A percentile compares a stretch with the other conserved stretches of the same genome.
Conservation (phyloP, 176 grass and related monocot species). For the Elymus sibiricus region DNA sequence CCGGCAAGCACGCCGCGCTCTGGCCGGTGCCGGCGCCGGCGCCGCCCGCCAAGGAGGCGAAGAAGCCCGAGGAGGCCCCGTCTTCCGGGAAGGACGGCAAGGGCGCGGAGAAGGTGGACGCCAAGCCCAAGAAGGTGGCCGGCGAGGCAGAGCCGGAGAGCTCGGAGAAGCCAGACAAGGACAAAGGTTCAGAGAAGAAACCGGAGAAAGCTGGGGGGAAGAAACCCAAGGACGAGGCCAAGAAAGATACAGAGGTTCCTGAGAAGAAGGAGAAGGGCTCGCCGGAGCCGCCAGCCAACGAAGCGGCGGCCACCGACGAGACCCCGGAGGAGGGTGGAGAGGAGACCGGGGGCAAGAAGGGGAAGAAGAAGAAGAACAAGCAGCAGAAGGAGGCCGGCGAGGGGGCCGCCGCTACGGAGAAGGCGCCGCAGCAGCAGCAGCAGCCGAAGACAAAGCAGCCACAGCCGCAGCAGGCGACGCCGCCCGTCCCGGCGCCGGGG, state of each 20-base stretch:
- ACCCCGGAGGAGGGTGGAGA: conserved; percentile 9
- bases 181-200: conserved; percentile 19
- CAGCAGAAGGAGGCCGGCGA: conserved; percentile 18
- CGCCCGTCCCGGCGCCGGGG: not conserved
- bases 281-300: conserved; percentile 8
- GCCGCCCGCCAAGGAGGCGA: not conserved
- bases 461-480: not conserved
- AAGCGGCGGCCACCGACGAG: not conserved
- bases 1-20: conserved; percentile 56
- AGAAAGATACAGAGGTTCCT: conserved; percentile 7
- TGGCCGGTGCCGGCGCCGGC: conserved; percentile 44
- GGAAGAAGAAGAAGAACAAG: conserved; percentile 54
- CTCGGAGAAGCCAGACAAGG: conserved; percentile 29
- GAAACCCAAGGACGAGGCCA: conserved; percentile 8
- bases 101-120: conserved; percentile 9
- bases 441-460: not conserved
- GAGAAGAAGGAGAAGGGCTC: conserved; percentile 34
- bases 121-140: conserved; percentile 23
- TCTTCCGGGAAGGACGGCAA: not conserved
- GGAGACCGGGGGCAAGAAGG: conserved; percentile 41
- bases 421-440: not conserved
- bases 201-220: conserved; percentile 25
- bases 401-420: not conserved
- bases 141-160: conserved; percentile 33
- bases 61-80: conserved; percentile 15